phyloP scores from a whole-genome alignment of 2,329 filamentous ascomycete species.

The Penicillium decumbens region DNA sequence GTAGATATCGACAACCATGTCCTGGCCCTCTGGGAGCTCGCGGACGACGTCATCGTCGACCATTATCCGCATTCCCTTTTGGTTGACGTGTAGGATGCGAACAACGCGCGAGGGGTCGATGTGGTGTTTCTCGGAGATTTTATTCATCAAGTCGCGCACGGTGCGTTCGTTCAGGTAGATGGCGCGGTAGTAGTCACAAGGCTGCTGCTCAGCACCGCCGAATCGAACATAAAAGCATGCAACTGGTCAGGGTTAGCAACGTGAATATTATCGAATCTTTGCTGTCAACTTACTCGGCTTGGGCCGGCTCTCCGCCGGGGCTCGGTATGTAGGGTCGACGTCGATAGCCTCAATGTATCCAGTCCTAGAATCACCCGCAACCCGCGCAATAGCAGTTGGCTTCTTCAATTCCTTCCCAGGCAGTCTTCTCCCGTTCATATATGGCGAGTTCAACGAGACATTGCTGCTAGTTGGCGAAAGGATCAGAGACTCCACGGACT shows the following conservation, averaged over 20 bases:
- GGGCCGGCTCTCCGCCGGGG: constrained; percentile 65
- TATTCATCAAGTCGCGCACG: constrained; percentile 65
- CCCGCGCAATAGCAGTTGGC: constrained; percentile 31
- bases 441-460: constrained; percentile 38
- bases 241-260: constrained; percentile 49
- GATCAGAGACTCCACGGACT: constrained; percentile 30
- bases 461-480: constrained; percentile 41
- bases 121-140: constrained; percentile 73
- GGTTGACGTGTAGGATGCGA: constrained; percentile 66
- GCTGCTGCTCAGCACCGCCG: constrained; percentile 47
- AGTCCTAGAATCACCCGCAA: constrained; percentile 38
- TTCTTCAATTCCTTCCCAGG: constrained; percentile 18
- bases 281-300: constrained; percentile 56
- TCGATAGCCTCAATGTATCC: constrained; percentile 89
- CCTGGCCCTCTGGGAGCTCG: constrained; percentile 82
- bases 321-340: constrained; percentile 79
- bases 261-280: neutral
- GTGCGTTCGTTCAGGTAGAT: constrained; percentile 79
- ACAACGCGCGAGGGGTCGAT: constrained; percentile 68
- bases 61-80: constrained; percentile 73
- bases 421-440: constrained; percentile 17
- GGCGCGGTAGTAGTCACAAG: constrained; percentile 67
- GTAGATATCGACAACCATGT: constrained; percentile 70
- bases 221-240: constrained; percentile 82
- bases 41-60: constrained; percentile 86